phyloP scores from a whole-genome alignment of 1,139 yeast species.

The Debaryomyces psychrophilus region DNA sequence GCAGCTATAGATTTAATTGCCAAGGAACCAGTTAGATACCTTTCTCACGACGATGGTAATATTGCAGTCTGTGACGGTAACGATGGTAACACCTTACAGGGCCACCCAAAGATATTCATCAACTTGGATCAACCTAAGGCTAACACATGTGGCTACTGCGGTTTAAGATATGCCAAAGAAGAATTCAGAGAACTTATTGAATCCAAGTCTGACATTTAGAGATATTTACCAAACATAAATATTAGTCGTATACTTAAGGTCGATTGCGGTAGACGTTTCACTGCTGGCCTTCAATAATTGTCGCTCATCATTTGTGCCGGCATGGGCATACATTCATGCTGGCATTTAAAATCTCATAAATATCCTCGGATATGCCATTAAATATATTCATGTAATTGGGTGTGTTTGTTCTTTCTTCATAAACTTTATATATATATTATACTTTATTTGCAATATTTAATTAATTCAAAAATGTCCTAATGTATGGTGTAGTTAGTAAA shows the following conservation, averaged over 20 bases:
- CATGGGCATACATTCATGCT: neutral
- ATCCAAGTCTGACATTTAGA: conserved; percentile 16
- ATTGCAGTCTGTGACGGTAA: conserved; percentile 88
- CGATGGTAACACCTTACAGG: conserved; percentile 66
- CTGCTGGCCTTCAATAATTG: neutral
- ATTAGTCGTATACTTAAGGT: neutral
- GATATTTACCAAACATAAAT: neutral
- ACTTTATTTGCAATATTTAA: conserved; percentile 3
- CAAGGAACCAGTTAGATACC: conserved; percentile 68
- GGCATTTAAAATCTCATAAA: conserved; percentile 3
- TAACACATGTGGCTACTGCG: conserved; percentile 80
- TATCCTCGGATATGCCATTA: conserved; percentile 5
- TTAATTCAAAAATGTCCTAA: neutral
- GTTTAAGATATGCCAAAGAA: conserved; percentile 63
- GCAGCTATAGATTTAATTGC: conserved; percentile 86
- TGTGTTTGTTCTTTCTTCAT: conserved; percentile 3
- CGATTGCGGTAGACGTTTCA: neutral
- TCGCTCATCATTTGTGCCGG: neutral
- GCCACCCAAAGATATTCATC: conserved; percentile 84
- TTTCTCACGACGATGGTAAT: conserved; percentile 52
- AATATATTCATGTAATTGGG: conserved; percentile 1
- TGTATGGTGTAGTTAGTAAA: neutral
- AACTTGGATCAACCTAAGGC: conserved; percentile 77
- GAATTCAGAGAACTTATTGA: conserved; percentile 46
- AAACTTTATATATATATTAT: conserved; percentile 1